Conservation (phyloP, 352 stramenopile genomes). For the Phytophthora constricta region DNA sequence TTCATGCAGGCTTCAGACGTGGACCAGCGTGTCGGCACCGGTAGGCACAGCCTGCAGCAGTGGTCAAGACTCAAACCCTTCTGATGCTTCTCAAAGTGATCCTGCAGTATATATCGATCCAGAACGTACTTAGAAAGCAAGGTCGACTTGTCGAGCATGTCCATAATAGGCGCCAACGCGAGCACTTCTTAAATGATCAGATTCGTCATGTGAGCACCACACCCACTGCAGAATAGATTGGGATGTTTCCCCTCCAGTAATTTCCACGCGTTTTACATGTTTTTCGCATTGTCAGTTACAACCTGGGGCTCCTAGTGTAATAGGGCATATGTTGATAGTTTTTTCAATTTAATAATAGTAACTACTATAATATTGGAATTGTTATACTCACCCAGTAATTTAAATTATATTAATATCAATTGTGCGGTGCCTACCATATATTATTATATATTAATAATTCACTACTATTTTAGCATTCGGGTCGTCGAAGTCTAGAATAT, state of each 20-base stretch:
- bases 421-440: too few relatives aligned
- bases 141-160: neutral
- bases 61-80: neutral
- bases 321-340: too few relatives aligned
- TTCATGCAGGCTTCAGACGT: conserved; percentile 13
- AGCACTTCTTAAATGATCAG: conserved; percentile 14
- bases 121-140: conserved; percentile 16
- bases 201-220: conserved; percentile 11
- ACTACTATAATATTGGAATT: too few relatives aligned
- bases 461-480: too few relatives aligned
- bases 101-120: neutral
- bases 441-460: too few relatives aligned
- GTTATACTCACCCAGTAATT: too few relatives aligned
- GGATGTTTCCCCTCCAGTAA: neutral
- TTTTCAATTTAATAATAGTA: too few relatives aligned
- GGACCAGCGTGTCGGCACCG: conserved; percentile 18
- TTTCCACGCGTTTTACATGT: conserved; percentile 4
- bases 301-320: too few relatives aligned
- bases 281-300: conserved; percentile 10
- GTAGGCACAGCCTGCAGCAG: neutral
- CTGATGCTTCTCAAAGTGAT: conserved; percentile 14
- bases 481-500: too few relatives aligned
- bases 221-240: neutral
- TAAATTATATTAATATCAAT: too few relatives aligned
- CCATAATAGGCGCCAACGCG: neutral